Base-by-base conservation (phyloP, 2,329 filamentous ascomycete genomes). In the Eutypella sp. region DNA sequence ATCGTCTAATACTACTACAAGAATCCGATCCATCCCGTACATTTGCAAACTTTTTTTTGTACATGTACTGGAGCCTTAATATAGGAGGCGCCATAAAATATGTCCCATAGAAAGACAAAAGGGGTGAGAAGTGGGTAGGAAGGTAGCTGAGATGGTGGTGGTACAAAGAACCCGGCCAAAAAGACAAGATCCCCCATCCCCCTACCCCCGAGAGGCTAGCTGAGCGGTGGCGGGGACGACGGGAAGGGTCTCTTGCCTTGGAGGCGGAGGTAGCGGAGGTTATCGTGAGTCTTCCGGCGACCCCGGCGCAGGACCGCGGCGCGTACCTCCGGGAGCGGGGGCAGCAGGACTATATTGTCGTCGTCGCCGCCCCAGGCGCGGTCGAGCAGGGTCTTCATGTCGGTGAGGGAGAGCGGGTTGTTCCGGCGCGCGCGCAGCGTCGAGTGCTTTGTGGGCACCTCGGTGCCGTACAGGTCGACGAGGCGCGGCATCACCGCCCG, bases 341-440 rank as follows among this genome's bases (percentile, higher is more conserved):
- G 64, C 5, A 70, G 57, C 9, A 70, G 46, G 6, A n/a, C n/a
- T n/a, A n/a, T 29, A 13, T 13, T 29, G 25, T 29, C 25, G 25
- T 19, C 34, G 34, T 57, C 53, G 9, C 44, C 44, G 15, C 59
- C 65, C 69, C 69, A 72, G 0, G 66, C 66, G 15, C 58, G 50
- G 29, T 71, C 65, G 33, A 67, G 61, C n/a, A 67, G 43, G 2
- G 36, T 45, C 54, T 67, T 68, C 46, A 67, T 66, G 36, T 67
- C 55, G 6, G 42, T 36, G 3, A 71, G 44, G 3, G 53, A 56
- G 11, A 68, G 49, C 18, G 48, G 57, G 46, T 66, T 65, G 2
- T 24, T 46, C 7, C 47, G 47, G 44, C 56, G 51, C 39, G 52
- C 54, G 3, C 49, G 31, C 18, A 58, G 51, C 23, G 48, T 57